Percentiles rank a stretch among this genome's conserved stretches.
phyloP scores from a whole-genome alignment of 306 rosid genomes.

The Canavalia gladiata region DNA sequence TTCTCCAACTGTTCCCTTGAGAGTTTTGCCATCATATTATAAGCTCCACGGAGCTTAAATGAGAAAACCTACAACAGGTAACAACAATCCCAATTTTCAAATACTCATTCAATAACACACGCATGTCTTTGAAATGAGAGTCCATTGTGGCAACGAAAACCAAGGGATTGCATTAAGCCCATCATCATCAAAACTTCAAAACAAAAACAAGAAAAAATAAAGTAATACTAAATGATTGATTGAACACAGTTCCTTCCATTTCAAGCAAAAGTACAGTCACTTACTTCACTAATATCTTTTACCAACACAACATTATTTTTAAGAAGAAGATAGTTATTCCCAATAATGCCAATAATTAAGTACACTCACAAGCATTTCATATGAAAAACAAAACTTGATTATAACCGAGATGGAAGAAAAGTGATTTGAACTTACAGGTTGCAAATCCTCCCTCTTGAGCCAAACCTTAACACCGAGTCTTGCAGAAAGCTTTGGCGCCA shows the following conservation, averaged over 20 bases:
- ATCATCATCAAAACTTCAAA: neutral
- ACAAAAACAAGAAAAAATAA: neutral
- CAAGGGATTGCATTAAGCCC: neutral
- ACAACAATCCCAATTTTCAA: constrained; percentile 24
- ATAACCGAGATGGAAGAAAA: neutral
- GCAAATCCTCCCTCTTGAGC: constrained; percentile 95
- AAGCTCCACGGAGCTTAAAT: constrained; percentile 96
- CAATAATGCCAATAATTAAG: neutral
- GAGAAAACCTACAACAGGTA: constrained; percentile 74
- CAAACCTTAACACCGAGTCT: constrained; percentile 74
- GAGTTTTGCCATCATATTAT: constrained; percentile 97
- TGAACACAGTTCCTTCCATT: constrained; percentile 28
- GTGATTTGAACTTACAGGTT: constrained; percentile 68
- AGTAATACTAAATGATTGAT: neutral
- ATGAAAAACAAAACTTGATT: neutral
- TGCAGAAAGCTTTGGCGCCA: constrained; percentile 78
- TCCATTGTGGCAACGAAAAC: neutral
- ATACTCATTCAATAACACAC: constrained; percentile 22
- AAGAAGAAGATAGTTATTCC: neutral
- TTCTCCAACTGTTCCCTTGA: constrained; percentile 67
- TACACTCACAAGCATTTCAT: neutral
- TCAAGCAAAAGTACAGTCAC: neutral
- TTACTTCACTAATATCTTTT: neutral
- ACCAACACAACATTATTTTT: neutral
- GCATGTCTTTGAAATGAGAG: neutral